A percentile compares a stretch with the other conserved stretches of the same genome.
Evolutionary conservation across 192 early-diverging fungal species (phyloP).

Genomic region (Coemansia sp.): DNA sequence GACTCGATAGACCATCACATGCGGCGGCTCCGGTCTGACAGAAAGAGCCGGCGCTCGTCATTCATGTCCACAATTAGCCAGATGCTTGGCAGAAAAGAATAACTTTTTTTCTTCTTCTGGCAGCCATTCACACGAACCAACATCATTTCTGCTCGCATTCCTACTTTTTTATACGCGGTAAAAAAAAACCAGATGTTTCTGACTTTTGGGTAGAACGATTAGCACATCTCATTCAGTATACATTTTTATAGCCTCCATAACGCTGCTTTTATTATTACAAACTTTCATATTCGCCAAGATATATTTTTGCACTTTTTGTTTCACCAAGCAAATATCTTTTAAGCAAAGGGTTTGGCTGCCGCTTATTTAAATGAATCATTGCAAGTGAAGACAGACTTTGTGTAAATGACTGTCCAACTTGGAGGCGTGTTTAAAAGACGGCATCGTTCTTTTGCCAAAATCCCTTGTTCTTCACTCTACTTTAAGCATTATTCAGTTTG

Average conservation of each 20-base stretch:
- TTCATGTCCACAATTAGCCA: slow-evolving; percentile 49
- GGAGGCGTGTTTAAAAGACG: too few relatives aligned
- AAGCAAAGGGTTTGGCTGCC: not conserved
- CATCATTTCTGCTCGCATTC: too few relatives aligned
- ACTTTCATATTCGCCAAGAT: too few relatives aligned
- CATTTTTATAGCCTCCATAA: not conserved
- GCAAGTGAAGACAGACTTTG: not conserved
- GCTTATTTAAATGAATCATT: not conserved
- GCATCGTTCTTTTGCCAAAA: too few relatives aligned
- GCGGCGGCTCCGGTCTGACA: slow-evolving; percentile 21
- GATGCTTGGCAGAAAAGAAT: slow-evolving; percentile 50
- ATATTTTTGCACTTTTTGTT: too few relatives aligned
- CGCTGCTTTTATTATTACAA: not conserved
- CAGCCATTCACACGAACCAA: not conserved
- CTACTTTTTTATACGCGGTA: too few relatives aligned
- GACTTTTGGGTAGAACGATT: not conserved
- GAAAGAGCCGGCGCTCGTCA: slow-evolving; percentile 43
- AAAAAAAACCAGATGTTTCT: too few relatives aligned
- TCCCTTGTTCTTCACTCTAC: not conserved
- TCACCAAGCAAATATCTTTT: too few relatives aligned
- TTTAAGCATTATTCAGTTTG: not conserved
- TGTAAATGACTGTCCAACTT: too few relatives aligned
- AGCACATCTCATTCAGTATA: not conserved
- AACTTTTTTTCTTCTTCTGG: not conserved
- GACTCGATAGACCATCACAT: slow-evolving; percentile 48